Evolutionary conservation across 257 asterid genomes (phyloP).

Genomic region (Cynanchum wilfordii): DNA sequence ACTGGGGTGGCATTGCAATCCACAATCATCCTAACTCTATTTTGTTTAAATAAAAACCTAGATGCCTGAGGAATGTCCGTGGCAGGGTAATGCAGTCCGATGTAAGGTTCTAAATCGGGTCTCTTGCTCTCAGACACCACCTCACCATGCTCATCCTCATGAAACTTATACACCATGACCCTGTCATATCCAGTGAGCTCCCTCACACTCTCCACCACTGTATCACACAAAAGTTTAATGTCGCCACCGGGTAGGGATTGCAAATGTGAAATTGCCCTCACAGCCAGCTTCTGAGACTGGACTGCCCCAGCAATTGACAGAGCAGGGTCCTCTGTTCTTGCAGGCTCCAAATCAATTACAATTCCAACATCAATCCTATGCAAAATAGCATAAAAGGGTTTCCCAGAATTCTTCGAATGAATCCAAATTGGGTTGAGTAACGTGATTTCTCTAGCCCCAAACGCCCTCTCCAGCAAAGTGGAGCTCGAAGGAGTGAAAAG

Average conservation of each 20-base stretch:
- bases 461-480: constrained; percentile 56
- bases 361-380: constrained; percentile 81
- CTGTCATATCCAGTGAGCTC: constrained; percentile 76
- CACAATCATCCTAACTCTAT: constrained; percentile 61
- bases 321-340: constrained; percentile 71
- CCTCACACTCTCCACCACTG: constrained; percentile 65
- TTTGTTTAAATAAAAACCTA: constrained; percentile 56
- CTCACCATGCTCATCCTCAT: constrained; percentile 76
- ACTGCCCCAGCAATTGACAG: constrained; percentile 79
- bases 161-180: constrained; percentile 84
- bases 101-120: constrained; percentile 50
- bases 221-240: constrained; percentile 63
- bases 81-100: constrained; percentile 62
- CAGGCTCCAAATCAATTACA: constrained; percentile 87
- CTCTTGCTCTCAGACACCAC: constrained; percentile 62
- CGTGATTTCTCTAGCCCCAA: constrained; percentile 66
- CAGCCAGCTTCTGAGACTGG: constrained; percentile 79
- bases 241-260: constrained; percentile 86
- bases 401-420: constrained; percentile 61
- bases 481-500: constrained; percentile 63
- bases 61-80: constrained; percentile 68
- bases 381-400: constrained; percentile 73
- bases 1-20: constrained; percentile 50
- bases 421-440: constrained; percentile 71
- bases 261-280: constrained; percentile 69